These are phyloP conservation scores for Hibiscus mutabilis DNA, from an alignment of 345 rosid species.

Conservation along the genomic window DNA sequence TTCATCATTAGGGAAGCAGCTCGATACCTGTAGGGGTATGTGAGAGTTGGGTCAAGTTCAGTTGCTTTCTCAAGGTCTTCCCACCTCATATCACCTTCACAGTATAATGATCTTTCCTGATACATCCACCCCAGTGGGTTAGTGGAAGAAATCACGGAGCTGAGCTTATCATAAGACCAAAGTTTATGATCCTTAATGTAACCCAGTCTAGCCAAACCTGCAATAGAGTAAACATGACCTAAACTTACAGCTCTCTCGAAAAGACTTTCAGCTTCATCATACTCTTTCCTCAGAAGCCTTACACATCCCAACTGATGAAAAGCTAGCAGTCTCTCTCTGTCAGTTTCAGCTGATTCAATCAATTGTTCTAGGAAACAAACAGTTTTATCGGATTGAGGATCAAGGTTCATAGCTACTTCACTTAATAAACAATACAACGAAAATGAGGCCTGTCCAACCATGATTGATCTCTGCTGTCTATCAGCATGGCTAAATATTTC, in stretches of 20 bases:
- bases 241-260: conserved; percentile 59
- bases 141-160: conserved; percentile 60
- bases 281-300: conserved; percentile 74
- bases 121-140: conserved; percentile 90
- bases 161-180: conserved; percentile 73
- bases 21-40: conserved; percentile 93
- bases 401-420: conserved; percentile 79
- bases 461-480: conserved; percentile 49
- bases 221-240: conserved; percentile 73
- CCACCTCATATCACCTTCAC: conserved; percentile 68
- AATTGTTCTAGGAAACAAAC: conserved; percentile 54
- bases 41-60: conserved; percentile 76
- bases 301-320: conserved; percentile 91
- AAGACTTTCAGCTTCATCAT: conserved; percentile 64
- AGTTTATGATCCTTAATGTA: conserved; percentile 53
- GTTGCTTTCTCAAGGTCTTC: conserved; percentile 91
- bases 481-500: conserved; percentile 50
- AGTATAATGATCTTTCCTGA: conserved; percentile 85
- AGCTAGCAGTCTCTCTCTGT: conserved; percentile 64
- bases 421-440: conserved; percentile 74
- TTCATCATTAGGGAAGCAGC: conserved; percentile 78
- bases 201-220: conserved; percentile 83
- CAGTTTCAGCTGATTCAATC: conserved; percentile 65
- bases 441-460: conserved; percentile 78
- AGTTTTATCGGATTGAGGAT: conserved; percentile 63